A percentile compares a stretch with the other conserved stretches of the same genome.
phyloP scores from a whole-genome alignment of 768 basidiomycete species.

The Russula sp. region DNA sequence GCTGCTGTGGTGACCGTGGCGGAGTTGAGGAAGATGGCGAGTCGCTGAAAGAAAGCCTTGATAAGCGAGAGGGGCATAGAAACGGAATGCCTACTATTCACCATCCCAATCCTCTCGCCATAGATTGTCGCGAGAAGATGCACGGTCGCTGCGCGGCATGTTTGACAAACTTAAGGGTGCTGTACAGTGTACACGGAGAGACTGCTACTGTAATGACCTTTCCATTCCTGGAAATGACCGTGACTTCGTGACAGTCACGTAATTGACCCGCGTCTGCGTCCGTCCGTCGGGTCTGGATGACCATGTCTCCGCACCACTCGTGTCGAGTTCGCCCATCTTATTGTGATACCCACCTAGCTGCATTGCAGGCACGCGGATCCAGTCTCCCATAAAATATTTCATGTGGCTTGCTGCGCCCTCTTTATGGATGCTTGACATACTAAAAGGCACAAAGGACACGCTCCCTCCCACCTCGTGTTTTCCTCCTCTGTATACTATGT shows the following conservation, averaged over 20 bases:
- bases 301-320: slow-evolving; percentile 13
- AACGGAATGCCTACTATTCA: background rate
- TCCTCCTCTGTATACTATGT: slow-evolving; percentile 1
- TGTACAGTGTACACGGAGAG: background rate
- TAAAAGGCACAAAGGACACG: slow-evolving; percentile 90
- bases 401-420: slow-evolving; percentile 96
- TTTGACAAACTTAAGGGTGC: background rate
- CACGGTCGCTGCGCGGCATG: slow-evolving; percentile 3
- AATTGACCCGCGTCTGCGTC: too few relatives aligned
- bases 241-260: too few relatives aligned
- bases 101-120: background rate
- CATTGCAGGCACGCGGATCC: slow-evolving; percentile 83
- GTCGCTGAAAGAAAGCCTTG: background rate
- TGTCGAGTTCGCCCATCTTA: slow-evolving; percentile 11
- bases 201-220: background rate
- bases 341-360: slow-evolving; percentile 19
- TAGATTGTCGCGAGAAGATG: background rate
- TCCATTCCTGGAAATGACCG: too few relatives aligned
- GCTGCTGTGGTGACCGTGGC: background rate
- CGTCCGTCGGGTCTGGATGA: slow-evolving; percentile 25
- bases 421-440: slow-evolving; percentile 99
- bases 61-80: background rate
- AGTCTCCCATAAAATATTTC: slow-evolving; percentile 99
- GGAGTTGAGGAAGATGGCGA: background rate
- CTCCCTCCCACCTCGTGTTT: slow-evolving; percentile 10